Conservation (phyloP, 1,284 basidiomycete genomes). For the Ustilago sp. region DNA sequence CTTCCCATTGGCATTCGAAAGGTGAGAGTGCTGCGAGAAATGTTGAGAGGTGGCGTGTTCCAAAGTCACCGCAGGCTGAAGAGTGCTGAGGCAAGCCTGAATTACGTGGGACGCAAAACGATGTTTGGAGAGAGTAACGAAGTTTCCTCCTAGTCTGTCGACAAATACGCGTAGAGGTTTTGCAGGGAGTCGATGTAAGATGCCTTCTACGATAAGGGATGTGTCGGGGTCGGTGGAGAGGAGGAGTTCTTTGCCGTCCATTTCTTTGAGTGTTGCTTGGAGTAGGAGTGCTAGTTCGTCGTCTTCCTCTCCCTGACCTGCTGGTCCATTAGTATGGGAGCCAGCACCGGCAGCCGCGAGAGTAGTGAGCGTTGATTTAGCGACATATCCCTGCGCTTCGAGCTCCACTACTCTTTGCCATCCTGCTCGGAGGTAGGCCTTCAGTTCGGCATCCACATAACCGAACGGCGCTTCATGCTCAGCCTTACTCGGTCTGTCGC, state of each 20-base stretch:
- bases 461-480: conserved; percentile 62
- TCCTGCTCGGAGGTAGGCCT: conserved; percentile 57
- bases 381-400: conserved; percentile 29
- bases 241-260: conserved; percentile 63
- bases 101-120: conserved; percentile 67
- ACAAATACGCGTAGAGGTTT: conserved; percentile 63
- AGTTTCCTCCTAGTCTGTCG: conserved; percentile 63
- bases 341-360: conserved; percentile 4
- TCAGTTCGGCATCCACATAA: conserved; percentile 62
- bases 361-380: conserved; percentile 34
- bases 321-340: conserved; percentile 3
- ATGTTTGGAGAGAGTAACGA: conserved; percentile 54
- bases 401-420: conserved; percentile 45
- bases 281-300: conserved; percentile 59
- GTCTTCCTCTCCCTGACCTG: conserved; percentile 28
- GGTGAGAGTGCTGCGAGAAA: conserved; percentile 19
- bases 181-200: conserved; percentile 50
- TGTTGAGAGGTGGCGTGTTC: conserved; percentile 31
- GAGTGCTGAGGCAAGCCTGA: conserved; percentile 49
- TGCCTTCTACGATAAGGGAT: conserved; percentile 62
- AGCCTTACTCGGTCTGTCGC: conserved; percentile 37
- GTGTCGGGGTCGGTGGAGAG: conserved; percentile 66
- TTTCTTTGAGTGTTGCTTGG: conserved; percentile 64
- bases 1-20: conserved; percentile 9
- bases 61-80: conserved; percentile 49